These are phyloP conservation scores for sorghum (Sorghum bicolor) DNA, from an alignment of 176 grass and related monocot species.

Conservation along the genomic window Sorghum_bicolor_NCBIv3 NC_012873.2:4212001-4212500, in stretches of 20 bases:
- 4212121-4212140: background rate
- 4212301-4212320: slow-evolving; percentile 20
- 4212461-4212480: background rate
- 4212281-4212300: background rate
- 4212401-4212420: background rate
- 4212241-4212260: background rate
- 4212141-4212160: background rate
- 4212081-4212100: background rate
- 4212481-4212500: background rate
- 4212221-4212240: slow-evolving; percentile 9
- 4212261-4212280: background rate
- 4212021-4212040: background rate
- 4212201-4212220: slow-evolving; percentile 17
- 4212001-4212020: background rate
- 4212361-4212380: no score
- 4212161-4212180: slow-evolving; percentile 2
- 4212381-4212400: background rate
- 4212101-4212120: background rate
- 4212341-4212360: background rate
- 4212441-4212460: background rate
- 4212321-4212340: slow-evolving; percentile 14
- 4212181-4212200: background rate
- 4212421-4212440: slow-evolving; percentile 10
- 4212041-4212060: background rate
- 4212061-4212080: background rate